A percentile compares a stretch with the other conserved stretches of the same genome.
phyloP scores from a whole-genome alignment of 768 basidiomycete species.

The Lactarius quietus region DNA sequence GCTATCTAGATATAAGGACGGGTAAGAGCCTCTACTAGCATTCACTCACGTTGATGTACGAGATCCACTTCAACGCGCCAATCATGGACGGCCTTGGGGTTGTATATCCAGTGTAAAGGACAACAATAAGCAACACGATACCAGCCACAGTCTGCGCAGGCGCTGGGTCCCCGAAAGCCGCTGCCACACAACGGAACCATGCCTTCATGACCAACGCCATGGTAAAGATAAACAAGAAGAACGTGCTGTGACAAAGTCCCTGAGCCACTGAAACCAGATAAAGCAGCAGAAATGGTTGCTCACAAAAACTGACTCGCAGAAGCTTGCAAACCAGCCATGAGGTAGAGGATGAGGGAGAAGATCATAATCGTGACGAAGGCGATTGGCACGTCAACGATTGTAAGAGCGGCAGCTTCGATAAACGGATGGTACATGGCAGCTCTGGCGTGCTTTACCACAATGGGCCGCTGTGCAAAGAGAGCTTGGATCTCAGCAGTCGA shows the following conservation, averaged over 20 bases:
- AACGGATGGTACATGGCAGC: constrained; percentile 63
- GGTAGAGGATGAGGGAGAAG: constrained; percentile 55
- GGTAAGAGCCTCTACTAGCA: constrained; percentile 8
- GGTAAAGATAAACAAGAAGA: constrained; percentile 53
- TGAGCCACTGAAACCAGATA: constrained; percentile 1
- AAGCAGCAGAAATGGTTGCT: constrained; percentile 29
- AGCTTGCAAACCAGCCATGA: constrained; percentile 54
- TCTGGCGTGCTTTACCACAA: constrained; percentile 52
- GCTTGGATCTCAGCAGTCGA: constrained; percentile 62
- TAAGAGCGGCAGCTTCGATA: constrained; percentile 54
- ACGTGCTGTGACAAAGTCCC: constrained; percentile 41
- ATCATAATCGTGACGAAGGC: constrained; percentile 44
- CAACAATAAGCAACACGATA: constrained; percentile 50
- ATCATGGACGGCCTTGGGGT: constrained; percentile 69
- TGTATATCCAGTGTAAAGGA: constrained; percentile 71
- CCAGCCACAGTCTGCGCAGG: constrained; percentile 61
- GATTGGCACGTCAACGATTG: constrained; percentile 59
- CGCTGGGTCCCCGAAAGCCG: constrained; percentile 54
- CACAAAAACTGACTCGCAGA: constrained; percentile 64
- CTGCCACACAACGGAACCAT: constrained; percentile 67
- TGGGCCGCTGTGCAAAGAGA: constrained; percentile 55
- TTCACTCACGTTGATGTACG: constrained; percentile 53
- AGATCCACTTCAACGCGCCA: constrained; percentile 82
- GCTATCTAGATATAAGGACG: constrained; percentile 38
- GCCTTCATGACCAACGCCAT: constrained; percentile 67